Base-by-base conservation (phyloP, 2,329 filamentous ascomycete species). In the Leptographium radiaticola region DNA sequence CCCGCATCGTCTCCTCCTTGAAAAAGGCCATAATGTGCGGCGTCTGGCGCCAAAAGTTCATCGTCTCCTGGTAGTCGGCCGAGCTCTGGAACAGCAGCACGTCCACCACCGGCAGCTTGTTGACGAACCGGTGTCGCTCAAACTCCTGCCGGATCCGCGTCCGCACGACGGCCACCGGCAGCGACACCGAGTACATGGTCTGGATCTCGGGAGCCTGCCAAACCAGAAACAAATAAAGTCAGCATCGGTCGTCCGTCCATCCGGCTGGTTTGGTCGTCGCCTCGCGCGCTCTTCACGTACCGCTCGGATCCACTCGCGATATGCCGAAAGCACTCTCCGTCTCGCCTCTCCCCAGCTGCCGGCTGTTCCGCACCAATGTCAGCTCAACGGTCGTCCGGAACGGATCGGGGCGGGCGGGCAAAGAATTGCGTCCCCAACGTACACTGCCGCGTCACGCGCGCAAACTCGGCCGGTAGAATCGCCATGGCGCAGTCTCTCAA, bases 41-140 rank as follows among this genome's bases (percentile, higher is more conserved):
- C 58, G 90, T 78, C 72, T 98, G 93, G 73, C 96, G 95, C 93
- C 93, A 98, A 78, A 87, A 98, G 75, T 98, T 98, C 77, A 98
- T 82, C 53, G 87, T 98, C 78, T 98, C 93, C 90, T 98, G 93
- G 68, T 85, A 97, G 70, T 98, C 93, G 62, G 86, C 81, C 67
- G 95, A 84, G 66, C 88, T 95, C 72, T 96, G 87, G 72, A 88
- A 86, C 46, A 98, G 71, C 56, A 98, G 75, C 53, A 96, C 86
- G 66, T 98, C 93, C 52, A 96, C 85, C 34, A 91, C 87, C 51
- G 79, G 79, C 53, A 97, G 73, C 74, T 97, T 89, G 69, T 86
- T 87, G 61, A 95, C 89, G 68, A 87, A 96, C 76, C 93, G 80
- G 74, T 97, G 85, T 67, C 89, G 81, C 77, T 98, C 93, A 68